Base-by-base conservation (phyloP, 352 stramenopile species). In the Globisporangium megalacanthum region DNA sequence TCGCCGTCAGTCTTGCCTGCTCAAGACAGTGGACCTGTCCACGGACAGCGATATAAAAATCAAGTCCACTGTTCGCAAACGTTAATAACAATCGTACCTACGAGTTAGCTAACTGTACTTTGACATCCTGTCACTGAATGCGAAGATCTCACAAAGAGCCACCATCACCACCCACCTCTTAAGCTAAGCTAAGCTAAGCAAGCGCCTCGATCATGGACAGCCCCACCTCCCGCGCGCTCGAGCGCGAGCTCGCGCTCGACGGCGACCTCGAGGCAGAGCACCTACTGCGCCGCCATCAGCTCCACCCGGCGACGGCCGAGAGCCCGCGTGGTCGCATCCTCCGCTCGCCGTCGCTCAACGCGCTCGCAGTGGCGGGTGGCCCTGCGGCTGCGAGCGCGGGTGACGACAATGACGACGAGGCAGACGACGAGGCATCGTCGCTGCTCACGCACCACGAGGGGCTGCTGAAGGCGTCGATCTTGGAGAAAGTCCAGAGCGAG, bases 401-500 rank as follows among this genome's bases (percentile, higher is more conserved):
- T 1, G 25, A 29, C 25, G 25, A 29, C 46, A 58, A 71, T 10
- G 63, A 78, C 13, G 63, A 78, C 39, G 58, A 66, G 3, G 69
- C 66, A 57, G 65, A 65, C 6, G 68, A 77, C 20, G 65, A 83
- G 25, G 64, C 70, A 33, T 67, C 70, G 49, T 59, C 22, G 20
- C 50, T 66, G 35, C 54, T 74, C 48, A 79, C 74, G 47, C 74
- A 76, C 45, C 72, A 86, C 58, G 82, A 92, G 41, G 76, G 69
- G 6, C 65, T 75, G 46, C 66, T 92, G 19, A 92, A 92, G 59
- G 82, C 82, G 10, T 83, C 77, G 15, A 86, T 92, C 42, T 68
- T 92, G 36, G 75, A 89, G 52, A 88, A 87, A 47, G 76, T 92
- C 36, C 73, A 86, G 33, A 87, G 66, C 14, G 82, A 88, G 61